phyloP scores from a whole-genome alignment of 2,329 filamentous ascomycete species.

The Nectriaceae sp. region DNA sequence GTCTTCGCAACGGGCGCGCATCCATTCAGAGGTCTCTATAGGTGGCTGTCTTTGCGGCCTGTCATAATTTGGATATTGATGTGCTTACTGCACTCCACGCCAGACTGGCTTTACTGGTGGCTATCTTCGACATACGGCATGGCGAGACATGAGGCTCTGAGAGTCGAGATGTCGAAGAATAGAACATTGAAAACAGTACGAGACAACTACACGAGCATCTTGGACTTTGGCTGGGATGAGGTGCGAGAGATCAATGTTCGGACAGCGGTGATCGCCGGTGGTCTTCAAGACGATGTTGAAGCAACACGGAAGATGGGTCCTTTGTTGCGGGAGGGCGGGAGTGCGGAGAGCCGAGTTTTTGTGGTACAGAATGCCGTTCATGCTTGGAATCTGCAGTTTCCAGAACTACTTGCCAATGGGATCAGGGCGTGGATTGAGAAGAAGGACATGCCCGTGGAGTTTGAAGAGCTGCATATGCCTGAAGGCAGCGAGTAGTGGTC shows the following conservation, averaged over 20 bases:
- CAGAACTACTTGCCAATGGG: constrained; percentile 38
- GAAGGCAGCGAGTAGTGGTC: no score
- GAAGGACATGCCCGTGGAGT: constrained; percentile 25
- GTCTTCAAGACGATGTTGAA: constrained; percentile 34
- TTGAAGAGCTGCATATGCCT: no score
- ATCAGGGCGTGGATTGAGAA: constrained; percentile 39
- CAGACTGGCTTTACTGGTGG: constrained; percentile 30
- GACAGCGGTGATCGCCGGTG: constrained; percentile 30
- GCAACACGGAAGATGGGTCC: constrained; percentile 33
- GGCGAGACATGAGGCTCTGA: constrained; percentile 29
- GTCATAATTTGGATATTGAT: constrained; percentile 28
- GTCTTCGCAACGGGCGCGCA: constrained; percentile 37
- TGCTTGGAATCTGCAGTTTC: constrained; percentile 44
- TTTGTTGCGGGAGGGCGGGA: no score
- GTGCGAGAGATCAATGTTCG: constrained; percentile 28
- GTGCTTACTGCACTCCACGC: constrained; percentile 25
- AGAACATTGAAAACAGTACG: no score
- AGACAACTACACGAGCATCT: no score
- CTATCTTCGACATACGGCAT: constrained; percentile 29
- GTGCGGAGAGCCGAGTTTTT: constrained; percentile 29
- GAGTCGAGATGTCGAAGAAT: constrained; percentile 37
- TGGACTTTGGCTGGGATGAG: constrained; percentile 27
- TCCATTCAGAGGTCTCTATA: constrained; percentile 28
- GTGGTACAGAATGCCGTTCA: constrained; percentile 39
- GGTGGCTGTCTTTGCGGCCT: constrained; percentile 27